Percentiles rank a stretch among this genome's conserved stretches.
Evolutionary conservation across 2,329 filamentous ascomycete species (phyloP).

Genomic region (Hypoxylon sp.): DNA sequence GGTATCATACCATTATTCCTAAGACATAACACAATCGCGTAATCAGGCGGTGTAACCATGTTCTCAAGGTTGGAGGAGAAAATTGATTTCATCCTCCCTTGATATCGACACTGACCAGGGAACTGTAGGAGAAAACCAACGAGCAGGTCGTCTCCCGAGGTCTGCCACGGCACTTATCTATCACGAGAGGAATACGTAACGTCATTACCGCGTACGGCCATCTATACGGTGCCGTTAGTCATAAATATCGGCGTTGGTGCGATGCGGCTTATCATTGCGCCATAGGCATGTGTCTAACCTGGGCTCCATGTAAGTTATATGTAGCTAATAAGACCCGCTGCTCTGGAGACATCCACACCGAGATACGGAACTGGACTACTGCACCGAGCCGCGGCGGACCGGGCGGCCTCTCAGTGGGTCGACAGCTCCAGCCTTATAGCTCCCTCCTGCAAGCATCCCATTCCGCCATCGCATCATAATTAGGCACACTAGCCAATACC

Average conservation of each 20-base stretch:
- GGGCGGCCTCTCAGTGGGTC: slow-evolving; percentile 34
- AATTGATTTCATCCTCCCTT: not conserved
- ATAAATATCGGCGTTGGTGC: slow-evolving; percentile 20
- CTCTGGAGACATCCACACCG: slow-evolving; percentile 38
- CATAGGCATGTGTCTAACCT: slow-evolving; percentile 11
- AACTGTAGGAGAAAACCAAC: not conserved
- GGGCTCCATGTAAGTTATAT: slow-evolving; percentile 7
- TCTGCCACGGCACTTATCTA: slow-evolving; percentile 10
- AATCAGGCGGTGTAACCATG: not conserved
- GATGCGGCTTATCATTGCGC: slow-evolving; percentile 31
- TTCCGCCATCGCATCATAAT: slow-evolving; percentile 37
- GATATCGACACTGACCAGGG: not conserved
- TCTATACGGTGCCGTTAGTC: slow-evolving; percentile 11
- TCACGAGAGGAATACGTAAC: slow-evolving; percentile 20
- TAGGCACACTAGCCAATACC: slow-evolving; percentile 30
- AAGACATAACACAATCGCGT: slow-evolving; percentile 4
- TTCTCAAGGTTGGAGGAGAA: not conserved
- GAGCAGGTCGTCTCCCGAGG: not conserved
- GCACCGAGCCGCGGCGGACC: slow-evolving; percentile 34
- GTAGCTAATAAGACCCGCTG: slow-evolving; percentile 35
- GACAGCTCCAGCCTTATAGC: slow-evolving; percentile 39
- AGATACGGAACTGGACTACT: slow-evolving; percentile 38
- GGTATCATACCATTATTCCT: slow-evolving; percentile 5
- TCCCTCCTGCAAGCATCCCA: slow-evolving; percentile 28
- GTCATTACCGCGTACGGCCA: slow-evolving; percentile 12